phyloP scores from a whole-genome alignment of 176 grass and related monocot genomes.

The Musa beccarii region DNA sequence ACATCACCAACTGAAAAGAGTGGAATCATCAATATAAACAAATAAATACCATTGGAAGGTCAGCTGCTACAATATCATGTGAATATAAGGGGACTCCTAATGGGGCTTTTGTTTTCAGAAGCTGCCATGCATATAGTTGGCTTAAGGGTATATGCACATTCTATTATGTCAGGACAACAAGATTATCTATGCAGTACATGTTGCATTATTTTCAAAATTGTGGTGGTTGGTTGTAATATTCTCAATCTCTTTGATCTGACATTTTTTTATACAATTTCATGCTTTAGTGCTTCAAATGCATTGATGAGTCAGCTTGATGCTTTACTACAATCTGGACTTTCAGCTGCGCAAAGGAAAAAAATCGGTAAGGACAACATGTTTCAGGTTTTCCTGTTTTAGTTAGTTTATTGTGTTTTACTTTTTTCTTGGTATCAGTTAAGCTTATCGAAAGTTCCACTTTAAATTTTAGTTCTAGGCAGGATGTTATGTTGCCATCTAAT shows the following conservation, averaged over 20 bases:
- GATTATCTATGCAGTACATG: neutral
- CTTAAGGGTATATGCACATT: no score
- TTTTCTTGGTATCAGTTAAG: neutral
- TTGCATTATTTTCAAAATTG: neutral
- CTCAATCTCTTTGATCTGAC: constrained; percentile 15
- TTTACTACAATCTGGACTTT: constrained; percentile 60
- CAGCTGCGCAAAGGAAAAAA: constrained; percentile 69
- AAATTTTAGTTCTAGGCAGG: neutral
- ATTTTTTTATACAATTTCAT: constrained; percentile 9
- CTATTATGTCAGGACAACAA: neutral
- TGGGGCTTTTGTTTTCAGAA: no score
- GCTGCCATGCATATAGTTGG: no score
- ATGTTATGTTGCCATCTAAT: neutral
- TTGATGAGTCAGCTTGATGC: constrained; percentile 58
- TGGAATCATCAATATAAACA: no score
- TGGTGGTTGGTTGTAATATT: constrained; percentile 12
- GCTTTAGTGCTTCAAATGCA: constrained; percentile 47
- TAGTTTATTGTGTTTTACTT: neutral
- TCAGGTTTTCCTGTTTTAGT: neutral
- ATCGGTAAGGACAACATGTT: constrained; percentile 44
- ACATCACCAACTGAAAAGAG: no score
- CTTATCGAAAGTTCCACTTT: neutral
- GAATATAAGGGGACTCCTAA: no score
- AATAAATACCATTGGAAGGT: no score
- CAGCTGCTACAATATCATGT: no score